Percentiles rank a stretch among this genome's conserved stretches.
phyloP scores from a whole-genome alignment of 192 early-diverging fungal genomes.

The Chytriomyces sp. region DNA sequence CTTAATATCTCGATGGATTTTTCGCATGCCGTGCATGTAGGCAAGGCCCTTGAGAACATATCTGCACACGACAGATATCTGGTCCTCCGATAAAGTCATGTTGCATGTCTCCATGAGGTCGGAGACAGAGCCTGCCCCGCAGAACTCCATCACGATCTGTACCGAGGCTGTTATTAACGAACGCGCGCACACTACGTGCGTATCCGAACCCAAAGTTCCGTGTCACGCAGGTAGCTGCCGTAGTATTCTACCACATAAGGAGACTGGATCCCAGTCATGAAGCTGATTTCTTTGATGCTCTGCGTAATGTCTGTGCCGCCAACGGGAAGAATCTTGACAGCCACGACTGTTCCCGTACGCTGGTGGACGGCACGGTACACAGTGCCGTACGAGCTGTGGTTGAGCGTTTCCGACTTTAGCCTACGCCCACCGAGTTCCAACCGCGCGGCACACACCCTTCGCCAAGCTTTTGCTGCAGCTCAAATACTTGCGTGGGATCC shows the following conservation, averaged over 20 bases:
- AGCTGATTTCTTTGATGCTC: slow-evolving; percentile 56
- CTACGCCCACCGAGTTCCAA: neutral
- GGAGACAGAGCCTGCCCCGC: slow-evolving; percentile 57
- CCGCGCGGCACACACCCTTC: slow-evolving; percentile 14
- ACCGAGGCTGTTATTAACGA: neutral
- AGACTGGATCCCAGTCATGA: slow-evolving; percentile 54
- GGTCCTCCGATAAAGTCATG: slow-evolving; percentile 50
- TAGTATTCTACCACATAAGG: slow-evolving; percentile 54
- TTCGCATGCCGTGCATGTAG: slow-evolving; percentile 58
- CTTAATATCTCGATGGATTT: slow-evolving; percentile 71
- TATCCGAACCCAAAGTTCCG: slow-evolving; percentile 50
- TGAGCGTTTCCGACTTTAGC: neutral
- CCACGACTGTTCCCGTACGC: slow-evolving; percentile 43
- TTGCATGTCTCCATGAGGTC: slow-evolving; percentile 56
- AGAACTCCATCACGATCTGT: slow-evolving; percentile 69
- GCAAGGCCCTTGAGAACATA: slow-evolving; percentile 54
- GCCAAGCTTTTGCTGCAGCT: slow-evolving; percentile 35
- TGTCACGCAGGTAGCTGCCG: slow-evolving; percentile 52
- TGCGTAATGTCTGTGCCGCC: slow-evolving; percentile 49
- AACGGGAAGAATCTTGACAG: slow-evolving; percentile 58
- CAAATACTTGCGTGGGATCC: slow-evolving; percentile 34
- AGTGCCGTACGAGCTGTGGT: slow-evolving; percentile 61
- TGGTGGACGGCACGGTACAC: slow-evolving; percentile 58
- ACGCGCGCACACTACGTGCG: neutral
- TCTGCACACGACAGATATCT: slow-evolving; percentile 54